Evolutionary conservation across 2,329 filamentous ascomycete species (phyloP).

Genomic region (Microdochium trichocladiopsis): DNA sequence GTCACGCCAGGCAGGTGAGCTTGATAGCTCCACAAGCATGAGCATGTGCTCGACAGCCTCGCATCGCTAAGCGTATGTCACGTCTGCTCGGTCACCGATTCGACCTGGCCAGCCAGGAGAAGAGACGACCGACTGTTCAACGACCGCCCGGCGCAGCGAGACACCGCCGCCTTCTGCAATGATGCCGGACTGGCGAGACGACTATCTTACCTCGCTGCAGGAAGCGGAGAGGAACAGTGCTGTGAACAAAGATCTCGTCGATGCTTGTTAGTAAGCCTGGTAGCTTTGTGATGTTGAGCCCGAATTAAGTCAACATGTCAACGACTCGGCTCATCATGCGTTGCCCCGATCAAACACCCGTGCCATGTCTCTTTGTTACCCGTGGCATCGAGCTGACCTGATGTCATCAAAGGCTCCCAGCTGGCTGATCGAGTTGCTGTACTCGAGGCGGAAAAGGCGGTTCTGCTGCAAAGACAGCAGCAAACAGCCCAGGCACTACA

Average conservation of each 20-base stretch:
- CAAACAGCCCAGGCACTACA: slow-evolving; percentile 1
- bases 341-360: too few species aligned
- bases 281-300: too few species aligned
- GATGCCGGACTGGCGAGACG: slow-evolving; percentile 69
- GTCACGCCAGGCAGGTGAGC: too few species aligned
- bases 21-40: too few species aligned
- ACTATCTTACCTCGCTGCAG: slow-evolving; percentile 70
- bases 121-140: background rate
- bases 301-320: too few species aligned
- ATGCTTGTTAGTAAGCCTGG: slow-evolving; percentile 57
- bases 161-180: background rate
- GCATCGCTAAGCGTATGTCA: too few species aligned
- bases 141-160: background rate
- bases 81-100: too few species aligned
- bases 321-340: too few species aligned
- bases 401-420: slow-evolving; percentile 28
- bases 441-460: slow-evolving; percentile 51
- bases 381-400: too few species aligned
- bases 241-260: slow-evolving; percentile 60
- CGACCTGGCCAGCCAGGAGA: too few species aligned
- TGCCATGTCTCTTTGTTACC: too few species aligned
- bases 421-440: slow-evolving; percentile 53
- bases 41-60: too few species aligned
- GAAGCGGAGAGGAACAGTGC: slow-evolving; percentile 62
- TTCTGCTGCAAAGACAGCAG: slow-evolving; percentile 14